phyloP scores from a whole-genome alignment of 106 monocot genomes.

The Allium fistulosum region DNA sequence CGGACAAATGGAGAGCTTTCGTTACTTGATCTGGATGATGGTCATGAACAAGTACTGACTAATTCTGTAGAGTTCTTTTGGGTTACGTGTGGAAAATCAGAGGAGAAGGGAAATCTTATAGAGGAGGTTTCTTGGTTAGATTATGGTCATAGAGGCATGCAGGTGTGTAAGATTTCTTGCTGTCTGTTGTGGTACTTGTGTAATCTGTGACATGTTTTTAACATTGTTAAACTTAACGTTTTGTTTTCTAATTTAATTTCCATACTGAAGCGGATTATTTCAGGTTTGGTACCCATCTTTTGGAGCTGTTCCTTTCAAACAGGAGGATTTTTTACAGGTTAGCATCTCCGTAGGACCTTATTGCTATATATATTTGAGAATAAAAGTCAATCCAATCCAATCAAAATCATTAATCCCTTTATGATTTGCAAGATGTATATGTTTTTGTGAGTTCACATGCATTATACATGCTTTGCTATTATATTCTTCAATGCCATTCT shows the following conservation, averaged over 20 bases:
- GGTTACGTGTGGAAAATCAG: slow-evolving; percentile 89
- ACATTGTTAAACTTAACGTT: not conserved
- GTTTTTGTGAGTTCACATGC: no score
- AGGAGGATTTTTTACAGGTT: slow-evolving; percentile 97
- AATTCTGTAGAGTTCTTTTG: slow-evolving; percentile 89
- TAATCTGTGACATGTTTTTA: not conserved
- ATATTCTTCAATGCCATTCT: no score
- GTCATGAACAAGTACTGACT: slow-evolving; percentile 79
- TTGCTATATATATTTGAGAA: no score
- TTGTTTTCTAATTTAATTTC: slow-evolving; percentile 16
- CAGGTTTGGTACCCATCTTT: slow-evolving; percentile 99
- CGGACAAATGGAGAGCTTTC: slow-evolving; percentile 96
- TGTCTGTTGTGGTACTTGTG: slow-evolving; percentile 2
- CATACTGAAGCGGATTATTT: slow-evolving; percentile 32
- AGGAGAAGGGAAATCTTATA: slow-evolving; percentile 85
- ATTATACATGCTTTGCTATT: no score
- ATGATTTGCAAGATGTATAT: no score
- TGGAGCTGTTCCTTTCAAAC: slow-evolving; percentile 86
- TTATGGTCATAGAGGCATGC: slow-evolving; percentile 96
- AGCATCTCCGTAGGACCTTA: not conserved
- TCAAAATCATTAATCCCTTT: no score
- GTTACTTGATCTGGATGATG: slow-evolving; percentile 97
- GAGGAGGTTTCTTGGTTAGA: slow-evolving; percentile 99
- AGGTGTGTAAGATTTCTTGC: slow-evolving; percentile 36
- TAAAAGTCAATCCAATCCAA: no score